Base-by-base conservation (phyloP, 345 rosid species). In the Combretum micranthum region DNA sequence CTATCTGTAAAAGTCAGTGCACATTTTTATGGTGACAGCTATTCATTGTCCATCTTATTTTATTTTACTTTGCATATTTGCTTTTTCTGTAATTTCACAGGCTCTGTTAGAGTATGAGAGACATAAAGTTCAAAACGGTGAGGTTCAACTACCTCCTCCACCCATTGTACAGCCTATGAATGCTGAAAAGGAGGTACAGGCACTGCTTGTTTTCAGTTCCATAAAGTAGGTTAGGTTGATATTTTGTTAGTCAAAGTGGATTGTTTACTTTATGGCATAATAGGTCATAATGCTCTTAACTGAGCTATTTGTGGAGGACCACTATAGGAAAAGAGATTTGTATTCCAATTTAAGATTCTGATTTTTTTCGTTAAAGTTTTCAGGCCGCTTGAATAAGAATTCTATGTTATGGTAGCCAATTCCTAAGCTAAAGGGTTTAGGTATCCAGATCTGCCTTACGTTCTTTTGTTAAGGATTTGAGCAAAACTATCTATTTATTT, bases 31-130 rank as follows among this genome's bases (percentile, higher is more conserved):
- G 15, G 12, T 50, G 48, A 39, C 18, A 6, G 46, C 25, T 59
- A 20, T 18, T 47, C 16, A 52, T 52, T 47, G 53, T 42, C 53
- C 51, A 47, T 55, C 23, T 19, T 42, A 25, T 20, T 12, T 20
- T 43, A 23, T 26, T 13, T 42, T 43, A 52, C 17, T 45, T 15
- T 43, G 55, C 42, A 23, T 17, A 19, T 50, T 37, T 47, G 61
- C 11, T 26, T 26, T 15, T 15, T n/a, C 53, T 54, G 47, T 51
- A 21, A 23, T 20, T 56, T 18, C 53, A 49, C 81, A 90, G 97
- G 80, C 97, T 59, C 85, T 90, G 23, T 73, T 90, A 67, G 97
- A 90, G 72, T 90, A 84, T 72, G 97, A 90, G 68, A 90, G 80
- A 74, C 61, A 72, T 75, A 76, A 83, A 66, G 78, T 75, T 62